Percentiles rank a stretch among this genome's conserved stretches.
Evolutionary conservation across 441 rosid species (phyloP).

Genomic region (Rhodomyrtus psidioides): DNA sequence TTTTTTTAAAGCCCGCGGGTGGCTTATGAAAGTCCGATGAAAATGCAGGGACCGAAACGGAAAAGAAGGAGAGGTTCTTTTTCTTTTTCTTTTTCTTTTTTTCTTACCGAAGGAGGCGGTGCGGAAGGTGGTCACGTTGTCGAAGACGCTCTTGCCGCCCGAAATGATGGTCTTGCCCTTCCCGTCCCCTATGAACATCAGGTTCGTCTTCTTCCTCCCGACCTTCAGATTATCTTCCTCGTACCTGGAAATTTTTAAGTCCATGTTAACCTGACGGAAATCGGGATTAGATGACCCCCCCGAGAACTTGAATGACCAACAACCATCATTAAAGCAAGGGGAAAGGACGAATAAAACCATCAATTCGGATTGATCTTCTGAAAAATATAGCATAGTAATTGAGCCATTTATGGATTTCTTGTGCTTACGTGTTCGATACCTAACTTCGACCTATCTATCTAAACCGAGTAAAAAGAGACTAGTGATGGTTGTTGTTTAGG

Average conservation of each 20-base stretch:
- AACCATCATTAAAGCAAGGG: neutral
- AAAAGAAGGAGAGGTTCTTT: neutral
- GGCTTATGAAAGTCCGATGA: neutral
- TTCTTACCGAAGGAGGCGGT: conserved; percentile 80
- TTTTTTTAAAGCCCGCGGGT: too few relatives aligned
- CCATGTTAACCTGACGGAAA: neutral
- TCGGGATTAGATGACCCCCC: neutral
- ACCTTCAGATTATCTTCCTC: conserved; percentile 71
- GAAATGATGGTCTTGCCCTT: conserved; percentile 72
- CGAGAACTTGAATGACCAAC: neutral
- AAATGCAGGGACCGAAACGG: neutral
- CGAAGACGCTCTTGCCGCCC: conserved; percentile 52
- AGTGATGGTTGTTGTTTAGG: neutral
- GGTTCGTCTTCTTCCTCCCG: conserved; percentile 79
- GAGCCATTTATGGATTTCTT: neutral
- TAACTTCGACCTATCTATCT: neutral
- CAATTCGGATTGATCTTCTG: neutral
- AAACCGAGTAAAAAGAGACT: neutral
- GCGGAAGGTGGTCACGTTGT: conserved; percentile 78
- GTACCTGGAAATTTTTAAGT: conserved; percentile 31
- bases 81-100: too few relatives aligned
- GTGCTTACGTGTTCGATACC: too few relatives aligned
- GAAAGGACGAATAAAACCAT: too few relatives aligned
- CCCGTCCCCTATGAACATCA: conserved; percentile 95
- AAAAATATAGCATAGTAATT: neutral